phyloP scores from a whole-genome alignment of 176 grass and related monocot genomes.

The Metroxylon sagu region DNA sequence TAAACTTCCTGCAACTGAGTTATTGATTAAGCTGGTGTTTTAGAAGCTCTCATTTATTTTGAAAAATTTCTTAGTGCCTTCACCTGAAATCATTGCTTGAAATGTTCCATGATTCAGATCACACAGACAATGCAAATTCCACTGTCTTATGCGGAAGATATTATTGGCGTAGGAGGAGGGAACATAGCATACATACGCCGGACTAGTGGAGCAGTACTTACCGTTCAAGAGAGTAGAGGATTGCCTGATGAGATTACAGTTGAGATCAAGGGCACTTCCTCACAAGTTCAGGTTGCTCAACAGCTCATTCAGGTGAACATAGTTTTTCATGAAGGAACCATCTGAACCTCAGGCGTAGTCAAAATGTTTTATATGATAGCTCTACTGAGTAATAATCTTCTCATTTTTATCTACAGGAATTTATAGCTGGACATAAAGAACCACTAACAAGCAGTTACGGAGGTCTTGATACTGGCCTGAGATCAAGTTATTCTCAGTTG shows the following conservation, averaged over 20 bases:
- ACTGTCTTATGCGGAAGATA: constrained; percentile 89
- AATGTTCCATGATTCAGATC: constrained; percentile 37
- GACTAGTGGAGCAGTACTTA: constrained; percentile 74
- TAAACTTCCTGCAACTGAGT: too few relatives aligned
- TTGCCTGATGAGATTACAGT: constrained; percentile 89
- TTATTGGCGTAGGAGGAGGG: constrained; percentile 83
- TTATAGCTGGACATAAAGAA: constrained; percentile 68
- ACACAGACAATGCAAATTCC: constrained; percentile 99
- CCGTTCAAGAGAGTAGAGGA: constrained; percentile 78
- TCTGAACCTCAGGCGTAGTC: neutral
- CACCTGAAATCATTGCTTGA: neutral
- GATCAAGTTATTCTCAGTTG: constrained; percentile 70
- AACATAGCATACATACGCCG: constrained; percentile 91
- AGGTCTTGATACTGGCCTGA: constrained; percentile 57
- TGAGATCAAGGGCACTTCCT: constrained; percentile 91
- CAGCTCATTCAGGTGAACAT: constrained; percentile 69
- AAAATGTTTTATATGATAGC: neutral
- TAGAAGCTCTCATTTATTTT: too few relatives aligned
- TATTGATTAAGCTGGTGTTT: too few relatives aligned
- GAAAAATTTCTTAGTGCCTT: too few relatives aligned
- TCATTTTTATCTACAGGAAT: constrained; percentile 42
- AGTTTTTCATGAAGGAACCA: neutral
- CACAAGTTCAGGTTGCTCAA: constrained; percentile 83
- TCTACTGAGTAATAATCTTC: neutral
- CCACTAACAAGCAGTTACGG: constrained; percentile 56